Evolutionary conservation across 768 basidiomycete species (phyloP), one percentile per base, ranked within the genome.

Genomic region (Pleurotus platypus): DNA sequence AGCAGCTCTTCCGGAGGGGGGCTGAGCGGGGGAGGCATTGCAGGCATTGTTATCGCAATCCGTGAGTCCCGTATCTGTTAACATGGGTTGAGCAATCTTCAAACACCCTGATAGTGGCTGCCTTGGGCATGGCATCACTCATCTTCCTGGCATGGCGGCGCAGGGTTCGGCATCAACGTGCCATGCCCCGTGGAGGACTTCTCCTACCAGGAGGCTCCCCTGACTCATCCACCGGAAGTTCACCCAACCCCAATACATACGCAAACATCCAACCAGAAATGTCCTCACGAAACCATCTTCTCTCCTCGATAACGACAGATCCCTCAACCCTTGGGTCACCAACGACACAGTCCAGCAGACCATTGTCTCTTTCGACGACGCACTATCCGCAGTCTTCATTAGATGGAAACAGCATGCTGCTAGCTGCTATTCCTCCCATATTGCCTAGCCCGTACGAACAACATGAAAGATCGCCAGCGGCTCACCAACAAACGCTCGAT

Each of bases 21-120:
- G 13, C 24, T 64, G 15, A 57, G 62, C 38, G 57, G 46, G 12
- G 65, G 63, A 30, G 62, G 60, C n/a, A 66, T 64, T 11, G 58
- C 57, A 15, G 65, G 65, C 12, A 51, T 66, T 26, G 60, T 60
- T 39, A 38, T 64, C 30, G 64, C 59, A 26, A 35, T 61, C 12
- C 24, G 64, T 63, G 49, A 37, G 62, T 60, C n/a, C 24, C 46
- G 12, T 30, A 24, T 20, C 45, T 22, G 6, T 20, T 30, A 57
- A 1, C 5, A 22, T 20, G 15, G 13, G n/a, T 9, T 22, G n/a
- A 45, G 42, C 53, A 38, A 18, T 37, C 13, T 26, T 20, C 39
- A 58, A 57, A 45, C 8, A 49, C 63, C 4, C 7, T 11, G 30
- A 30, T n/a, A 58, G 42, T 30, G 37, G 13, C 50, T 51, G 46